These are phyloP conservation scores for Tylopilus balloui DNA, from an alignment of 768 basidiomycete genomes.

Conservation along the genomic window DNA sequence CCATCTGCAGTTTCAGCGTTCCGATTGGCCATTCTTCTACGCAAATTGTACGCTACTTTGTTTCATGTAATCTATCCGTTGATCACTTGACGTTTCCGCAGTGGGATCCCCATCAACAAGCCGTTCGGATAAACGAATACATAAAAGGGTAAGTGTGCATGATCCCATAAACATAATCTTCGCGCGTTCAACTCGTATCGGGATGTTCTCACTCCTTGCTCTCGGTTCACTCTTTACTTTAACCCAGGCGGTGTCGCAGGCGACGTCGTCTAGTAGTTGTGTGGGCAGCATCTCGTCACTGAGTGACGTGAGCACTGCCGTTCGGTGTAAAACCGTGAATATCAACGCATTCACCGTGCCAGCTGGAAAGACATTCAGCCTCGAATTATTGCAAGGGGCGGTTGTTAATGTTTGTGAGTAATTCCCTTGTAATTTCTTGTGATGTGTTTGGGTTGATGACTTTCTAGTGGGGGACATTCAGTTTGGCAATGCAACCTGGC, in stretches of 20 bases:
- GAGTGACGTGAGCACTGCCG: constrained; percentile 46
- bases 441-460: not conserved
- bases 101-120: not conserved
- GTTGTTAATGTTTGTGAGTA: constrained; percentile 56
- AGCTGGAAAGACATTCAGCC: constrained; percentile 45
- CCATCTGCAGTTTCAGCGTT: not conserved
- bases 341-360: constrained; percentile 56
- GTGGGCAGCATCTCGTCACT: constrained; percentile 54
- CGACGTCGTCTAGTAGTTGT: constrained; percentile 26
- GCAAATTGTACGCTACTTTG: not conserved
- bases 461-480: constrained; percentile 50
- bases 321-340: constrained; percentile 53
- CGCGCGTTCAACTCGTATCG: not conserved
- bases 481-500: constrained; percentile 52
- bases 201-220: constrained; percentile 8
- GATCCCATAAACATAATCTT: not conserved
- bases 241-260: constrained; percentile 12
- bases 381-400: constrained; percentile 44
- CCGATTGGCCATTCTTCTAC: not conserved
- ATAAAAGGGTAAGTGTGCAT: constrained; percentile 2
- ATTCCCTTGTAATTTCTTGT: not conserved
- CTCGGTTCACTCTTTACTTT: constrained; percentile 19
- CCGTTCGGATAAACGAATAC: not conserved
- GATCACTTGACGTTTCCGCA: not conserved
- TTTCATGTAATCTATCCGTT: not conserved